A percentile compares a stretch with the other conserved stretches of the same genome.
Evolutionary conservation across 2,329 filamentous ascomycete species (phyloP).

Genomic region (Beauveria bassiana): DNA sequence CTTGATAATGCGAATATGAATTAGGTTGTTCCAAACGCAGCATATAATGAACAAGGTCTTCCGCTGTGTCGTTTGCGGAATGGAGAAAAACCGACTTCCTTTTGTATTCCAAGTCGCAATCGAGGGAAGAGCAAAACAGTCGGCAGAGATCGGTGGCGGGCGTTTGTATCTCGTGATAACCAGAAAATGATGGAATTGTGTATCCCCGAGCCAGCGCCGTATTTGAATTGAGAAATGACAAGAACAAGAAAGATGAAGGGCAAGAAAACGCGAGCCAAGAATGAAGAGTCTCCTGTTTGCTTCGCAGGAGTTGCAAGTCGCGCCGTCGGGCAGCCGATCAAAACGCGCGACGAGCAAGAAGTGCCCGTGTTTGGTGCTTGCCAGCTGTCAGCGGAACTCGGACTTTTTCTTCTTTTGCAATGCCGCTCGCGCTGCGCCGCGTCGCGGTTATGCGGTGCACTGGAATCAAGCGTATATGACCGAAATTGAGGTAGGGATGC

Average conservation of each 20-base stretch:
- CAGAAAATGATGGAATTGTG: conserved; percentile 8
- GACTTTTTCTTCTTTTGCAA: background rate
- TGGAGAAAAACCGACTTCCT: background rate
- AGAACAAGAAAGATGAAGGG: background rate
- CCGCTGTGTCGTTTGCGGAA: background rate
- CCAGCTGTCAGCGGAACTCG: background rate
- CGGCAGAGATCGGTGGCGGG: background rate
- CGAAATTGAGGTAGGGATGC: conserved; percentile 2
- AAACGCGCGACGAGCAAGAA: conserved; percentile 1
- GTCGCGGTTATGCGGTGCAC: background rate
- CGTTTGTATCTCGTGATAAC: conserved; percentile 7
- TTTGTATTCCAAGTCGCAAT: background rate
- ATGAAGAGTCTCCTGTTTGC: background rate
- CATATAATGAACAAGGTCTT: background rate
- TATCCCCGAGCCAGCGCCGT: background rate
- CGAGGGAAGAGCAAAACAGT: background rate
- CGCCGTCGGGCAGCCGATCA: background rate
- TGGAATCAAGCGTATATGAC: background rate
- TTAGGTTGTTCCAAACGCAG: background rate
- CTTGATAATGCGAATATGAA: background rate
- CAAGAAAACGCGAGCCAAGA: background rate
- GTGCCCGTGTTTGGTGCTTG: conserved; percentile 4
- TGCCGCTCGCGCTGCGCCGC: background rate
- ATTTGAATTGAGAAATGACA: background rate
- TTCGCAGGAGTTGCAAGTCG: background rate